Conservation (phyloP, 176 grass and related monocot genomes). For the Carex littledalei region DNA sequence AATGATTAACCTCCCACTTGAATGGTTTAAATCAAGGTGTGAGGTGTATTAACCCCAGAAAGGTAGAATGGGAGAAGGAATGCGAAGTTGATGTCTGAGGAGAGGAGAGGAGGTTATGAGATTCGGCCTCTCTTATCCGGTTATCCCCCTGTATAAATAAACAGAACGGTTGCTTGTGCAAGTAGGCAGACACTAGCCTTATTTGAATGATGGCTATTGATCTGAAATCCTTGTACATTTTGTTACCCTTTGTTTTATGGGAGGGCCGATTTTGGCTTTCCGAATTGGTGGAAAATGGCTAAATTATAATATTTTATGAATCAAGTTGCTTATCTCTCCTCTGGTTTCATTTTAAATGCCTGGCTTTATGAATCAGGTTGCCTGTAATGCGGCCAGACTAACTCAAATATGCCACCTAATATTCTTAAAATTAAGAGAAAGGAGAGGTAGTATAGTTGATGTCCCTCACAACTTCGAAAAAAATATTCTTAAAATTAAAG, state of each 20-base stretch:
- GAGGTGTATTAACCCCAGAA: slow-evolving; percentile 10
- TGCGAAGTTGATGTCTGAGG: background rate
- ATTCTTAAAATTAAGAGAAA: background rate
- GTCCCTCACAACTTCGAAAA: no score
- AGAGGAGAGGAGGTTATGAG: slow-evolving; percentile 4
- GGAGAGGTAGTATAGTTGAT: no score
- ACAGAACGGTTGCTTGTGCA: slow-evolving; percentile 25
- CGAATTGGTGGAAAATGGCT: slow-evolving; percentile 22
- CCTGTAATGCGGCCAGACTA: background rate
- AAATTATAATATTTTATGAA: slow-evolving; percentile 27
- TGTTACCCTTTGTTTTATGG: slow-evolving; percentile 23
- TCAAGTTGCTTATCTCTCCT: background rate
- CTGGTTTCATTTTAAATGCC: background rate
- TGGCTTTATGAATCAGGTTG: background rate
- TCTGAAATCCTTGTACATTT: slow-evolving; percentile 36
- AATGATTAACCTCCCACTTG: slow-evolving; percentile 5
- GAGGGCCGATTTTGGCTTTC: slow-evolving; percentile 20
- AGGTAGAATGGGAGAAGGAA: slow-evolving; percentile 17
- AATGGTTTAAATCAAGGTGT: background rate
- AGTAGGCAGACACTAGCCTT: slow-evolving; percentile 29
- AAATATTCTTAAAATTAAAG: background rate
- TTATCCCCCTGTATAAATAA: slow-evolving; percentile 32
- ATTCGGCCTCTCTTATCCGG: background rate
- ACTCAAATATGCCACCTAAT: background rate
- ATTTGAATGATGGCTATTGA: slow-evolving; percentile 16